Base-by-base conservation (phyloP, 257 asterid species). In the Rehmannia glutinosa region DNA sequence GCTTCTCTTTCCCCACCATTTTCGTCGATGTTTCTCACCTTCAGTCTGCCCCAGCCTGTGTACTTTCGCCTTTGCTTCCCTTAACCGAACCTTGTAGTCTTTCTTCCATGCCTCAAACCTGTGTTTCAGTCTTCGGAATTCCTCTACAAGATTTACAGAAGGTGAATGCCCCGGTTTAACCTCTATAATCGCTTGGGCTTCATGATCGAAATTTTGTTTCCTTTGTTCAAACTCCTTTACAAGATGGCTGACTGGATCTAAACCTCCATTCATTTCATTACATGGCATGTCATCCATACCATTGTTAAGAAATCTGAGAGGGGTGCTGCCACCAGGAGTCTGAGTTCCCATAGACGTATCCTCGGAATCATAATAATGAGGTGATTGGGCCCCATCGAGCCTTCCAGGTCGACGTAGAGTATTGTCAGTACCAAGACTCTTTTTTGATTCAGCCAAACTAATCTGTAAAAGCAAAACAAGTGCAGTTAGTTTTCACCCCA, bases 1-100 rank as follows among this genome's bases (percentile, higher is more conserved):
- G 45, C 61, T 58, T 39, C 17, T 80, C 89, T 51, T 89, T 45
- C 95, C 95, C 98, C 97, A 92, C 98, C 97, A 92, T 45, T 41
- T 79, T 36, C 86, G 77, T 59, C 75, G 52, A 20, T 46, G 89
- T 74, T 77, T 84, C 75, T 88, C 97, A 17, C 73, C 74, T 43
- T 92, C 92, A 12, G 52, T 42, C 30, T 73, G 62, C 54, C 78
- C 91, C 72, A 79, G 57, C 71, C 71, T 86, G 59, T 78, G 78
- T 5, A 74, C 76, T 59, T 86, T 93, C 0, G 72, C 49, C 82
- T 83, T 93, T 1, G 84, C 83, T 54, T 88, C 89, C 76, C 71
- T 87, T 66, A 93, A 49, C 63, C 92, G 81, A n/a, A 45, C 70
- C 79, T 86, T 90, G 74, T 80, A 88, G 12, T 90, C 96, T 59